phyloP scores from a whole-genome alignment of 2,329 filamentous ascomycete genomes.

The Periconia macrospinosa region DNA sequence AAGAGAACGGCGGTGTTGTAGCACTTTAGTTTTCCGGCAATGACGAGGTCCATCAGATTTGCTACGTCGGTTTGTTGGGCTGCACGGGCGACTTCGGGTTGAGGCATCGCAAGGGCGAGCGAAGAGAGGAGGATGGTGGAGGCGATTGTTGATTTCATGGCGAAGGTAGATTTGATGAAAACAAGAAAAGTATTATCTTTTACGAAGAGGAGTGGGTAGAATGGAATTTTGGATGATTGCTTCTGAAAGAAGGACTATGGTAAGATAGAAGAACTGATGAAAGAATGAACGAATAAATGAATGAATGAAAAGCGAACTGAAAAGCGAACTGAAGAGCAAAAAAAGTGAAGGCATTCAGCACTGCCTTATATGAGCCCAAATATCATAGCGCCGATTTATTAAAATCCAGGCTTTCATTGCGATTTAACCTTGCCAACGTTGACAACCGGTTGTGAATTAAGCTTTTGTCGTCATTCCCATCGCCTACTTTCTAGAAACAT shows the following conservation, averaged over 20 bases:
- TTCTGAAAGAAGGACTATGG: not conserved
- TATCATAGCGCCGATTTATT: not conserved
- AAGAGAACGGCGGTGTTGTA: conserved; percentile 9
- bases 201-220: not conserved
- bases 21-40: conserved; percentile 4
- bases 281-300: not conserved
- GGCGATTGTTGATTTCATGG: not conserved
- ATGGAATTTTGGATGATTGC: not conserved
- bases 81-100: not conserved
- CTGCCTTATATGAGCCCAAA: not conserved
- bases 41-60: conserved; percentile 10
- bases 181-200: not conserved
- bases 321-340: too few relatives aligned
- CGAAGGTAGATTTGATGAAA: not conserved
- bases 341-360: not conserved
- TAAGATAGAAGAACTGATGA: not conserved
- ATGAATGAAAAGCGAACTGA: not conserved
- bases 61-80: conserved; percentile 1
- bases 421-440: not conserved
- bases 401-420: not conserved
- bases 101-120: not conserved
- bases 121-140: not conserved
- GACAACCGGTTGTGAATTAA: not conserved
- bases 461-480: not conserved
- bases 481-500: not conserved